Evolutionary conservation across 2,329 filamentous ascomycete species (phyloP), one percentile per base, ranked within the genome.

Genomic region (Aspergillus proliferans): DNA sequence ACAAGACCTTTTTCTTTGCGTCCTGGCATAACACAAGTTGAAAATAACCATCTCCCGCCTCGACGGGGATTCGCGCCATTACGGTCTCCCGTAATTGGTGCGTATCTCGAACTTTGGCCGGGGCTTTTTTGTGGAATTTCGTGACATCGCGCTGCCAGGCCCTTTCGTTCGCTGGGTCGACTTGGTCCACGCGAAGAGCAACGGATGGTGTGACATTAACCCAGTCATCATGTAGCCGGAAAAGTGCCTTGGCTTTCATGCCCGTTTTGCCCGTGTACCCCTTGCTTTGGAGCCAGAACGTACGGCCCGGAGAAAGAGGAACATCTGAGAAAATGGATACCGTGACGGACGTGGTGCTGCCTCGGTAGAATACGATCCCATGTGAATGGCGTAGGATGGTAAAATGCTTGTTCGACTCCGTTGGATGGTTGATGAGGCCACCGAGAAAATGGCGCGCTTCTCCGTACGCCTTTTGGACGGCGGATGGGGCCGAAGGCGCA

Each of bases 221-320:
- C 85, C 85, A 88, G 57, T 70, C 74, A 6, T 75, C 73, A 10
- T 76, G 80, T 0, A 77, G 74, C 6, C 83, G 79, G 33, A 87
- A 68, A 1, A 87, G 64, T 0, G 83, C 79, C 61, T 85, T 85
- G 24, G 83, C 69, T 6, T 76, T 76, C 79, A 88, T 85, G 15
- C 85, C 85, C 44, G 83, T 76, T 59, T 84, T 83, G 4, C 85
- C 85, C 0, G 81, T 82, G 69, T 75, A 86, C 2, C 85, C 85
- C 54, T 83, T 84, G 50, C 77, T 77, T 68, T 88, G 85, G 22
- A 88, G 69, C 81, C 83, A 88, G 12, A 87, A 62, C 0, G 79
- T 81, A 6, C 85, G 76, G 21, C 78, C 75, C 0, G 67, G 47
- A 0, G 84, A 82, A 0, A 87, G 62, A 0, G 77, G 75, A 2